Evolutionary conservation across 495 filamentous ascomycete genomes (phyloP).

Genomic region (Collariella sp.): DNA sequence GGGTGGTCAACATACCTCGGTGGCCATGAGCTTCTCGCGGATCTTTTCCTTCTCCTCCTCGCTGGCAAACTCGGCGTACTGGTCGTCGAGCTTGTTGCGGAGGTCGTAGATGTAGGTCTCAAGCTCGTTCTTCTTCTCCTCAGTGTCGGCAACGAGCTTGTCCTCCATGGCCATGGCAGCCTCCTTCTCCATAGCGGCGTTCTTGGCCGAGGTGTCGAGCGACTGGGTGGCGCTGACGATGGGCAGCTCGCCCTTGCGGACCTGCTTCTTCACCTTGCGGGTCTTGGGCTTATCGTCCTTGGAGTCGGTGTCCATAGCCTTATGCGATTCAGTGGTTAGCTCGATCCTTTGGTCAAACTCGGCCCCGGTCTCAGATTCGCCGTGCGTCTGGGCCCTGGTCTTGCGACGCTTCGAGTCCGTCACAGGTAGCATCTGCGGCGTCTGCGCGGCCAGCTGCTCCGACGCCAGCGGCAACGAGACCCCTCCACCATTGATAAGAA

Average conservation of each 20-base stretch:
- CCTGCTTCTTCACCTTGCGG: conserved; percentile 98
- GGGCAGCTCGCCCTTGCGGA: conserved; percentile 93
- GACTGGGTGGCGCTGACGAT: conserved; percentile 75
- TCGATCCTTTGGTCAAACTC: conserved; percentile 1
- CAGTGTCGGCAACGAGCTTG: conserved; percentile 95
- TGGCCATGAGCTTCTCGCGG: conserved; percentile 64
- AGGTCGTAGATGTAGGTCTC: conserved; percentile 95
- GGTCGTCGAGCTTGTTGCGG: conserved; percentile 84
- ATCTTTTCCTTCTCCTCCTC: conserved; percentile 91
- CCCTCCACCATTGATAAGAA: conserved; percentile 7
- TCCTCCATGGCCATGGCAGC: conserved; percentile 91
- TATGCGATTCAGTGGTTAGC: conserved; percentile 19
- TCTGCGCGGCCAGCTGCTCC: background rate
- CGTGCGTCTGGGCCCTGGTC: conserved; percentile 13
- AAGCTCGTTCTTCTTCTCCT: conserved; percentile 99
- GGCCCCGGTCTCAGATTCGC: conserved; percentile 6
- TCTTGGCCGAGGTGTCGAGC: conserved; percentile 60
- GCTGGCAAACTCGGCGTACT: conserved; percentile 77
- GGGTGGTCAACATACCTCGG: conserved; percentile 57
- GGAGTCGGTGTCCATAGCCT: conserved; percentile 86
- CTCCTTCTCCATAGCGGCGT: conserved; percentile 66
- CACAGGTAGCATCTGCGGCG: conserved; percentile 4
- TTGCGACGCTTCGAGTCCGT: conserved; percentile 26
- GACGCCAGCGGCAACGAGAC: background rate
- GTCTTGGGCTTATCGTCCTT: conserved; percentile 82